Percentiles rank a stretch among this genome's conserved stretches.
These are phyloP conservation scores for Yueomyces sinensis DNA, from an alignment of 805 yeast genomes.

Conservation along the genomic window DNA sequence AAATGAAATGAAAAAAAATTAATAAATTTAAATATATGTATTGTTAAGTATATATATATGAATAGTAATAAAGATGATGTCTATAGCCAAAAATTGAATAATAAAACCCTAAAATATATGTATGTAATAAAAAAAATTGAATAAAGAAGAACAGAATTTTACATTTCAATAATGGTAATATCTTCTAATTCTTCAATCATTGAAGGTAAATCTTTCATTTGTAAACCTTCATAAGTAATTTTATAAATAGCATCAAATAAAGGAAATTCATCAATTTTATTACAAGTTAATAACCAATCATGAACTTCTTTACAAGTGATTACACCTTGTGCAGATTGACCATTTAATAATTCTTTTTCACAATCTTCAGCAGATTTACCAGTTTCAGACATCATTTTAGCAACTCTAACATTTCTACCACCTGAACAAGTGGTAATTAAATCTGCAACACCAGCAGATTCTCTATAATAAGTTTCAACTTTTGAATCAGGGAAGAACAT, in stretches of 20 bases:
- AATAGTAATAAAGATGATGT: too few relatives aligned
- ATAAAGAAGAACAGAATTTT: too few relatives aligned
- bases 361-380: constrained; percentile 66
- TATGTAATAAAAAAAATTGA: too few relatives aligned
- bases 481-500: constrained; percentile 63
- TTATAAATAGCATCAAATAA: constrained; percentile 52
- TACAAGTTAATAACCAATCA: constrained; percentile 43
- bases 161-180: too few relatives aligned
- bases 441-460: constrained; percentile 96
- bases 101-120: too few relatives aligned
- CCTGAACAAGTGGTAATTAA: constrained; percentile 94
- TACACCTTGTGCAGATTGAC: constrained; percentile 94
- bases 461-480: constrained; percentile 76
- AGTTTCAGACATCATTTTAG: constrained; percentile 69
- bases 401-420: constrained; percentile 91
- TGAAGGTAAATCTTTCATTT: constrained; percentile 62
- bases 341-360: constrained; percentile 76
- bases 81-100: too few relatives aligned
- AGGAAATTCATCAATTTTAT: constrained; percentile 58
- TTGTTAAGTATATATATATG: too few relatives aligned
- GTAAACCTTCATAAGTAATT: constrained; percentile 61
- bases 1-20: too few relatives aligned
- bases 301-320: constrained; percentile 84
- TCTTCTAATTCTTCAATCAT: constrained; percentile 36
- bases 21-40: too few relatives aligned